Percentiles rank a stretch among this genome's conserved stretches.
Evolutionary conservation across 2,329 filamentous ascomycete species (phyloP).

Genomic region (Tricladium varicosporioides): DNA sequence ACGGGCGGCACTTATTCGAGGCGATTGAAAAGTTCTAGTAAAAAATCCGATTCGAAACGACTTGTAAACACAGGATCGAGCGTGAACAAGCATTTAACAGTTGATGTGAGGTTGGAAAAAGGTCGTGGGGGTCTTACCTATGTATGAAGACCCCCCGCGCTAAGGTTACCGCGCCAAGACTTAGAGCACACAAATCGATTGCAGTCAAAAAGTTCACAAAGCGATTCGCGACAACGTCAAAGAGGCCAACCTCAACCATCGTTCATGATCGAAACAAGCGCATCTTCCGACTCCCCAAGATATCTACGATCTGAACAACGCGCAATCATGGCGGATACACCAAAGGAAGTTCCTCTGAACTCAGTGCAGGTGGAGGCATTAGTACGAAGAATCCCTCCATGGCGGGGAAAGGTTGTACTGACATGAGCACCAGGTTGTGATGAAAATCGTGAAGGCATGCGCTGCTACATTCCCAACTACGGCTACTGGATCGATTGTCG

Average conservation of each 20-base stretch:
- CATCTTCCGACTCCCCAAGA: neutral
- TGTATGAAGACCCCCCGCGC: neutral
- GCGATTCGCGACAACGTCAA: neutral
- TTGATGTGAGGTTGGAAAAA: neutral
- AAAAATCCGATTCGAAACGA: neutral
- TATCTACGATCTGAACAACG: neutral
- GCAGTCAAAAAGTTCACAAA: neutral
- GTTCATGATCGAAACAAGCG: neutral
- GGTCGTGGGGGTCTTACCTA: neutral
- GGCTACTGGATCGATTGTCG: slow-evolving; percentile 86
- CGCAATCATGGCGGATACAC: slow-evolving; percentile 53
- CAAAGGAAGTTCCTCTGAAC: slow-evolving; percentile 72
- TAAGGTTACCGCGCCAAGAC: neutral
- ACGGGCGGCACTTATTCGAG: neutral
- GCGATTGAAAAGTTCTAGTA: neutral
- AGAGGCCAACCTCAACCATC: no score
- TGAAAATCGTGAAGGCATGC: slow-evolving; percentile 98
- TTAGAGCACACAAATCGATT: slow-evolving; percentile 1
- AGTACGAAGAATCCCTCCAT: slow-evolving; percentile 55
- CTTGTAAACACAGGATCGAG: neutral
- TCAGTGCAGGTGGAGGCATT: slow-evolving; percentile 92
- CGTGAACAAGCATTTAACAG: neutral
- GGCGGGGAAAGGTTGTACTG: slow-evolving; percentile 25
- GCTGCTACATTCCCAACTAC: slow-evolving; percentile 82
- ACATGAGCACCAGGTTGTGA: slow-evolving; percentile 66